Base-by-base conservation (phyloP, 2,329 filamentous ascomycete genomes). In the Fusarium compactum region DNA sequence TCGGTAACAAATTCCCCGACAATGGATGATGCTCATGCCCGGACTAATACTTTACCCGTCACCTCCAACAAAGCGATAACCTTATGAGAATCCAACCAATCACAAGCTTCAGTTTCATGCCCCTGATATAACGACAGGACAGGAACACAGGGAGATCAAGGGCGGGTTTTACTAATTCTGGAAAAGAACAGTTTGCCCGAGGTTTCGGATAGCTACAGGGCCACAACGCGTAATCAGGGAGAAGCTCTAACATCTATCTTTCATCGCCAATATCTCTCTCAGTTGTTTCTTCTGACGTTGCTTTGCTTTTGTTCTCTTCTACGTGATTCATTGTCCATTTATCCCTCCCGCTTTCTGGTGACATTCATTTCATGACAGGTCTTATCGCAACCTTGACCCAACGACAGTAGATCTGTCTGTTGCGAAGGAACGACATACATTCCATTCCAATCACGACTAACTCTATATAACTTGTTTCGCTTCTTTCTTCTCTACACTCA, bases 121-220 rank as follows among this genome's bases (percentile, higher is more conserved):
- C 67, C 68, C 59, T 40, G 46, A 30, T 30, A n/a, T n/a, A n/a
- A n/a, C 24, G 24, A 25, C 24, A 25, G 24, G 24, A 25, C 25
- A 25, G 25, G 25, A 25, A 25, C 25, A 25, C 20, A 46, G 30
- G 22, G 25, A 38, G 22, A 18, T 38, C 46, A 20, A 53, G 48
- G 50, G 59, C 52, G 20, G 34, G 45, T 44, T 53, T 56, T 65
- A 44, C 50, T 51, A 58, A 57, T 58, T 62, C 46, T 66, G 67
- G 66, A 58, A n/a, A n/a, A n/a, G n/a, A n/a, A n/a, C 67, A 71
- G 63, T 71, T 71, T 71, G n/a, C n/a, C n/a, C n/a, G 67, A 70
- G 58, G 54, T 68, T 70, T 68, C 25, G 18, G 47, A n/a, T n/a
- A n/a, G n/a, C n/a, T 65, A 34, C n/a, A 47, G 38, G 59, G 46